Evolutionary conservation across 345 rosid genomes (phyloP).

Genomic region (Pseudoturritis turrita): DNA sequence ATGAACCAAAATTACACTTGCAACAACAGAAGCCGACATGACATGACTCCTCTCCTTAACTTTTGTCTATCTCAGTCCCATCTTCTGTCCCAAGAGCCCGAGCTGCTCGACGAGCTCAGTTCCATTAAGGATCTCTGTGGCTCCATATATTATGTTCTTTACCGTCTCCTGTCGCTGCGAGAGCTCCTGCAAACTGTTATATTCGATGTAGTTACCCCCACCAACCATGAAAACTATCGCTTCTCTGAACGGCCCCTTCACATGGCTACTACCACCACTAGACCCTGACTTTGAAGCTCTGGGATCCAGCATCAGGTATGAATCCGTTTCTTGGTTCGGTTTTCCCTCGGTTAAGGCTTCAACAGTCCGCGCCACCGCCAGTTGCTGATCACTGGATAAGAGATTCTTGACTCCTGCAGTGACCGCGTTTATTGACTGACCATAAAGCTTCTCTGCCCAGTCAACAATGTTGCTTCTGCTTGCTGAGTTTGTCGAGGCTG

Average conservation of each 20-base stretch:
- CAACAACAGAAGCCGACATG: too few species aligned
- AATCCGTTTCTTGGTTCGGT: constrained; percentile 69
- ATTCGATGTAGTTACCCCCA: constrained; percentile 82
- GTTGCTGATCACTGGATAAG: constrained; percentile 60
- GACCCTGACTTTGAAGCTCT: constrained; percentile 69
- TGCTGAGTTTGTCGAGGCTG: constrained; percentile 68
- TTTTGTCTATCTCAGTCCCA: constrained; percentile 46
- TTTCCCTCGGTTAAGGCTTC: constrained; percentile 84
- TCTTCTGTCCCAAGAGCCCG: constrained; percentile 45
- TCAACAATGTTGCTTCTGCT: constrained; percentile 79
- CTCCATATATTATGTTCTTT: constrained; percentile 70
- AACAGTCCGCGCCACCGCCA: constrained; percentile 62
- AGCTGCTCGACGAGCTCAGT: constrained; percentile 81
- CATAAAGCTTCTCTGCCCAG: constrained; percentile 88
- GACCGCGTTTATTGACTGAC: constrained; percentile 76
- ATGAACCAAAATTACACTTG: too few species aligned
- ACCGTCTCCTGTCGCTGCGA: constrained; percentile 56
- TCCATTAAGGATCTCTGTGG: constrained; percentile 77
- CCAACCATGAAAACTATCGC: constrained; percentile 86
- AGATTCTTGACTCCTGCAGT: constrained; percentile 87
- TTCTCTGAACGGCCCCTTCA: constrained; percentile 71
- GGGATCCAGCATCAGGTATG: constrained; percentile 70
- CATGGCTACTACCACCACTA: constrained; percentile 49
- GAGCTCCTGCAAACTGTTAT: constrained; percentile 74
- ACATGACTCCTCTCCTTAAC: too few species aligned